Evolutionary conservation across 257 asterid genomes (phyloP).

Genomic region (Asclepias syriaca): DNA sequence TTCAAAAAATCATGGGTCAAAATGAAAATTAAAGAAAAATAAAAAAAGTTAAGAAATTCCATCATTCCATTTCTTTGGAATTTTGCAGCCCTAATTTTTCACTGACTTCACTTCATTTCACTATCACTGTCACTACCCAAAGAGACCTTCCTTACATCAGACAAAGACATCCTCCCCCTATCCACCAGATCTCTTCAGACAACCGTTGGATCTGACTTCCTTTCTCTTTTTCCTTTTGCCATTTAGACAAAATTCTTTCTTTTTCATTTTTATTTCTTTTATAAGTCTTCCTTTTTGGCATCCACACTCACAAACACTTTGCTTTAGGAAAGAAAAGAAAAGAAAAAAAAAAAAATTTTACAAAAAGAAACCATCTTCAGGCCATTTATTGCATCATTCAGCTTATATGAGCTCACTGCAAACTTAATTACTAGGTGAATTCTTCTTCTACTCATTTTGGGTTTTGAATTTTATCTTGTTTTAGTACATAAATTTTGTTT

Average conservation of each 20-base stretch:
- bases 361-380: slow-evolving; percentile 10
- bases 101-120: slow-evolving; percentile 12
- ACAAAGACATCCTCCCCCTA: slow-evolving; percentile 2
- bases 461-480: background rate
- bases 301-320: slow-evolving; percentile 13
- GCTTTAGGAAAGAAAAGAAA: background rate
- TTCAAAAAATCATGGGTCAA: background rate
- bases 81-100: slow-evolving; percentile 19
- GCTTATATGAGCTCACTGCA: slow-evolving; percentile 1
- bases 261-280: background rate
- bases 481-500: background rate
- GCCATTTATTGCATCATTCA: slow-evolving; percentile 9
- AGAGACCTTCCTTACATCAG: background rate
- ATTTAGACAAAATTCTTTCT: slow-evolving; percentile 15
- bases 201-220: slow-evolving; percentile 20
- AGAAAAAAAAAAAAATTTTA: too few species aligned
- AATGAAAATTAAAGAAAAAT: background rate
- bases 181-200: slow-evolving; percentile 15
- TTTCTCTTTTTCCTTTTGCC: slow-evolving; percentile 13
- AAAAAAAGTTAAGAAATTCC: background rate
- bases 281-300: slow-evolving; percentile 5
- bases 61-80: slow-evolving; percentile 20
- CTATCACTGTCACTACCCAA: slow-evolving; percentile 16
- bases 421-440: slow-evolving; percentile 9
- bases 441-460: background rate